Percentiles rank a stretch among this genome's conserved stretches.
These are phyloP conservation scores for Apiospora pterosperma DNA, from an alignment of 2,329 filamentous ascomycete species.

Conservation along the genomic window DNA sequence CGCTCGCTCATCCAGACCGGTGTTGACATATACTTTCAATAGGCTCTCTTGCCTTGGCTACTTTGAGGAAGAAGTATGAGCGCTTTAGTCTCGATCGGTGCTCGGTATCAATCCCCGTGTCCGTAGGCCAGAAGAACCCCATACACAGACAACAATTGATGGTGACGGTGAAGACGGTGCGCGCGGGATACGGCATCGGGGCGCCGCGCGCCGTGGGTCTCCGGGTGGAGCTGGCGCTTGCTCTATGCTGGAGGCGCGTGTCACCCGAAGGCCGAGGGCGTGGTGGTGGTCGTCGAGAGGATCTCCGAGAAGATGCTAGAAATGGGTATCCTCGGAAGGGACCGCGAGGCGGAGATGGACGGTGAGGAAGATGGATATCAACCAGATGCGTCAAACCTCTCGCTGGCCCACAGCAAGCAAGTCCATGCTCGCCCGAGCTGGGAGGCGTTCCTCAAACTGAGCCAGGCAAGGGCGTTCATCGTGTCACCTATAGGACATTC, in stretches of 20 bases:
- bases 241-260: slow-evolving; percentile 23
- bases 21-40: not conserved
- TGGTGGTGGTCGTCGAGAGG: slow-evolving; percentile 24
- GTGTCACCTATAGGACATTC: not conserved
- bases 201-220: slow-evolving; percentile 25
- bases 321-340: not conserved
- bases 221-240: slow-evolving; percentile 9
- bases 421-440: not conserved
- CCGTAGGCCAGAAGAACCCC: no score
- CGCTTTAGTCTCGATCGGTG: not conserved
- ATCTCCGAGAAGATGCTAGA: slow-evolving; percentile 8
- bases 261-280: slow-evolving; percentile 26
- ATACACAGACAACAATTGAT: slow-evolving; percentile 16
- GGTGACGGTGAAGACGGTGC: slow-evolving; percentile 17
- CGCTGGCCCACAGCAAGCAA: not conserved
- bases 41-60: not conserved
- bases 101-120: not conserved
- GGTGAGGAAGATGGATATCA: not conserved
- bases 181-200: slow-evolving; percentile 24
- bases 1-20: no score
- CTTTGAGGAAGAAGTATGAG: no score
- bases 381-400: not conserved
- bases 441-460: not conserved
- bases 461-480: not conserved
- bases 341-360: not conserved